Evolutionary conservation across 1,139 yeast genomes (phyloP), one percentile per base, ranked within the genome.

Genomic region (Tardiomyces digboiensis): DNA sequence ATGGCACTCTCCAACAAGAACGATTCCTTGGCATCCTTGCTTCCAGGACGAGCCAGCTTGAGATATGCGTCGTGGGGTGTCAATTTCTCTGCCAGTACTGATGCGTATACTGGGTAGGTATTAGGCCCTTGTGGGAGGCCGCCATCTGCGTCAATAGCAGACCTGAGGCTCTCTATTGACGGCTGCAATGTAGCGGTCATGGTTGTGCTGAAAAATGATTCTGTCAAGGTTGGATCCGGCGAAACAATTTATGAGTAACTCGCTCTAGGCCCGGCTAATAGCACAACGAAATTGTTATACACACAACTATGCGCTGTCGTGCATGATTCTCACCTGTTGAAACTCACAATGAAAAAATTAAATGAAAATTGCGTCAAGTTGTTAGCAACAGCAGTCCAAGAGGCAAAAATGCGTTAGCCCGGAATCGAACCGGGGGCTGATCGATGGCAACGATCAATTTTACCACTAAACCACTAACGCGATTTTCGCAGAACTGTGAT

Each of bases 51-150:
- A 5, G 95, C 82, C 46, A 91, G 72, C 62, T 83, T 85, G 59
- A 93, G 70, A 61, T 89, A 91, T 0, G 97, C 97, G 49, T 78
- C 78, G 59, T 89, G 95, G 2, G 96, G 94, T 2, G 95, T 86
- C 56, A 88, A 67, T 49, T 83, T 83, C 48, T 83, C 87, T 16
- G 87, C 80, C 10, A 83, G 74, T 49, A 86, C 76, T 50, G 78
- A 80, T 36, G 85, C 75, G 66, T 75, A 87, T 22, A 91, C 78
- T 1, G 97, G 97, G 58, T 87, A 67, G 59, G 85, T 83, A 40
- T 52, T 54, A 13, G 33, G 33, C 33, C 16, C 12, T 4, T 16
- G 16, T 8, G 33, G 8, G 33, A 26, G 16, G 3, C 16, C 4
- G 12, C 8, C 33, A 16, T 26, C 33, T 5, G 33, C 14, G 8